Percentiles rank a stretch among this genome's conserved stretches.
Conservation (phyloP, 306 rosid genomes). For the Carpinus fangiana region DNA sequence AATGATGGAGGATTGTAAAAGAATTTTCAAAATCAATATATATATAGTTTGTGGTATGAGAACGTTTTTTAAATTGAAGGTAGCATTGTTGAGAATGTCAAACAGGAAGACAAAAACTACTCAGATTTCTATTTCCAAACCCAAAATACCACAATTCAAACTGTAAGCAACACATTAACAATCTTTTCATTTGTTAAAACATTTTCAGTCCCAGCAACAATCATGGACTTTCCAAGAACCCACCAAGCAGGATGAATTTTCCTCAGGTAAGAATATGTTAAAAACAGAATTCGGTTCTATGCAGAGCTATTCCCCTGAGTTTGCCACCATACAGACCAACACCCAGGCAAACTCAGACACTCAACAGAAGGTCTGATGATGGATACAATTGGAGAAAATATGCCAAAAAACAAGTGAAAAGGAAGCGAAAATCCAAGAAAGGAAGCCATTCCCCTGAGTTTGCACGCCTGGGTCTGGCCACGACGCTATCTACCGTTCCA, state of each 20-base stretch:
- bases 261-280: constrained; percentile 42
- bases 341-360: too few relatives aligned
- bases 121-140: constrained; percentile 64
- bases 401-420: too few relatives aligned
- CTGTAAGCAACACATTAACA: constrained; percentile 35
- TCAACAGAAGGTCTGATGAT: too few relatives aligned
- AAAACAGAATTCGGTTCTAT: constrained; percentile 54
- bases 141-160: constrained; percentile 39
- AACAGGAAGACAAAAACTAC: constrained; percentile 54
- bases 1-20: too few relatives aligned
- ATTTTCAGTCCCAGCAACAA: constrained; percentile 35
- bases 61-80: too few relatives aligned
- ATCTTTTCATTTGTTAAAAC: constrained; percentile 8
- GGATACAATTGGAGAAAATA: too few relatives aligned
- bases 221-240: constrained; percentile 62
- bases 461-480: too few relatives aligned
- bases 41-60: too few relatives aligned
- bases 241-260: constrained; percentile 43
- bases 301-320: constrained; percentile 50
- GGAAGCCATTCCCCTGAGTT: too few relatives aligned
- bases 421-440: too few relatives aligned
- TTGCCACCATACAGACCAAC: constrained; percentile 41
- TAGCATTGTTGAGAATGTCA: constrained; percentile 30
- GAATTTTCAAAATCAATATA: too few relatives aligned
- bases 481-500: too few relatives aligned